Evolutionary conservation across 441 rosid genomes (phyloP).

Genomic region (Bocquillonia castaneifolia): DNA sequence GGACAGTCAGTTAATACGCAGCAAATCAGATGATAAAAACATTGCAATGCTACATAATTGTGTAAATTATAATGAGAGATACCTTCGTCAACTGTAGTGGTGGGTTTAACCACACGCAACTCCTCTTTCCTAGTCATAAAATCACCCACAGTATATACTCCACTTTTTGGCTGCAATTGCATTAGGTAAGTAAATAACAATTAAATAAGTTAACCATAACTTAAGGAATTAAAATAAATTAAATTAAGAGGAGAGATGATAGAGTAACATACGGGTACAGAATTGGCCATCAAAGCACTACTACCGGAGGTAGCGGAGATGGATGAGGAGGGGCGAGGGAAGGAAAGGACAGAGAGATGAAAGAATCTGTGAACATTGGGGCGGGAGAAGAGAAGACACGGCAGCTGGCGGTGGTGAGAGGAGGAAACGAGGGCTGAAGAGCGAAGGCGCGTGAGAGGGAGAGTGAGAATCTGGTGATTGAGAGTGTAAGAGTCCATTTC

Average conservation of each 20-base stretch:
- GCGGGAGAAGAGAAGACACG: constrained; percentile 28
- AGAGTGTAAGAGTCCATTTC: constrained; percentile 58
- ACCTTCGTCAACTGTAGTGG: constrained; percentile 87
- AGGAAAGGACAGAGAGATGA: constrained; percentile 25
- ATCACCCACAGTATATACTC: constrained; percentile 77
- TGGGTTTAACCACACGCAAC: constrained; percentile 67
- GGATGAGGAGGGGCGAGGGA: constrained; percentile 31
- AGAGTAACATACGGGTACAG: constrained; percentile 41
- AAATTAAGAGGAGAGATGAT: neutral
- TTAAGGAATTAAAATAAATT: neutral
- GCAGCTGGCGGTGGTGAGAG: constrained; percentile 28
- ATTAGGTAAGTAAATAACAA: too few relatives aligned
- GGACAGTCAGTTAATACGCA: constrained; percentile 10
- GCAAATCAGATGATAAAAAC: neutral
- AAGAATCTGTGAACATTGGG: constrained; percentile 15
- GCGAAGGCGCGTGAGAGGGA: constrained; percentile 31
- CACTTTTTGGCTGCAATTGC: constrained; percentile 67
- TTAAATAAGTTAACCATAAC: too few relatives aligned
- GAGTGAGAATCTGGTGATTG: constrained; percentile 24
- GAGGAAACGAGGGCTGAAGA: constrained; percentile 20
- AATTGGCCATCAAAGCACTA: constrained; percentile 49
- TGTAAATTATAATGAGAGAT: constrained; percentile 10
- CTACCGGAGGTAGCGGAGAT: constrained; percentile 27
- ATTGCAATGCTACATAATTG: neutral
- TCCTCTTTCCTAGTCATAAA: constrained; percentile 76